Evolutionary conservation across 108 stramenopile genomes (phyloP), one percentile per base, ranked within the genome.

Genomic region (Chaetoceros muelleri): DNA sequence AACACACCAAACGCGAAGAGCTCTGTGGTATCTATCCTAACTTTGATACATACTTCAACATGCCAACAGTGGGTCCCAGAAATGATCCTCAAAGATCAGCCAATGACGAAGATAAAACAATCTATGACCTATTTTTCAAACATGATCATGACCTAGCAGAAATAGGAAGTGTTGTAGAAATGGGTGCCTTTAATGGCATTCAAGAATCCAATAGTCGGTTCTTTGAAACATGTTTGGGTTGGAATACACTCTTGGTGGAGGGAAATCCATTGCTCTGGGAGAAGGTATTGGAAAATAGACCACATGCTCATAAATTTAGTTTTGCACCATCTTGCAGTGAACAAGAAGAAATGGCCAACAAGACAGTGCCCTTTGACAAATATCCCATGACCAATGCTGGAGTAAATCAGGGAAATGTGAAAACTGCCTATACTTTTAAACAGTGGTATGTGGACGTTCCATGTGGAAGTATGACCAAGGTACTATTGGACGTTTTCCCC

Each of bases 181-280:
- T 82, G 25, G 81, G 81, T 2, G 81, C 78, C 22, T 79, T 66
- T 53, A 55, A 79, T 61, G 81, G 81, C 2, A 60, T 52, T 19
- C 50, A 48, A 5, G 75, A 79, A 57, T 58, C 66, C 29, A 81
- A 81, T 66, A 50, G 68, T 10, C 73, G 72, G 25, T 77, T 81
- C 30, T 78, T 55, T 49, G 76, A 81, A 31, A 7, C 45, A 2
- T 77, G 80, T 54, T 46, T 81, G 44, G 74, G 74, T 1, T 81
- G 80, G 80, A 55, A 67, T 0, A 70, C 64, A 5, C 52, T 81
- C 2, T 40, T 81, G 34, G 61, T 81, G 3, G 80, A 81, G 31
- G 66, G 55, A 24, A 71, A 75, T 55, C 79, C 75, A 10, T 17
- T 44, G 10, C 61, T 48, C 1, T 82, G 64, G 24, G 7, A 53